These are phyloP conservation scores for Debaryomyces sp. DNA, from an alignment of 1,139 yeast species.

Conservation along the genomic window DNA sequence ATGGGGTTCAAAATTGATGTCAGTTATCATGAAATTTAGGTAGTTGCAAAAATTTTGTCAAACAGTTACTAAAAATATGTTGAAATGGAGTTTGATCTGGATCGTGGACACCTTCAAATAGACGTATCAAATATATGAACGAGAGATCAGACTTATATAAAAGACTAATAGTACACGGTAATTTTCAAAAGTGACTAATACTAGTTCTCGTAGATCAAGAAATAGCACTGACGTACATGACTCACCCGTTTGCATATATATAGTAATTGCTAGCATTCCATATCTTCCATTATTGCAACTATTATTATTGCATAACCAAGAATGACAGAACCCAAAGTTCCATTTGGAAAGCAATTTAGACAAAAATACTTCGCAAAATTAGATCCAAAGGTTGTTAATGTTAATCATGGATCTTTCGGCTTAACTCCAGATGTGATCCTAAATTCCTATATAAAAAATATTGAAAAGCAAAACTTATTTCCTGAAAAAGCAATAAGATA, in stretches of 20 bases:
- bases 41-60: background rate
- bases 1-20: no score
- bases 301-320: background rate
- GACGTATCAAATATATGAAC: no score
- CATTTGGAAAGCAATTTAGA: constrained; percentile 57
- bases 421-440: constrained; percentile 46
- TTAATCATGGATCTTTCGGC: constrained; percentile 63
- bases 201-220: background rate
- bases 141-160: no score
- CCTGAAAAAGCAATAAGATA: constrained; percentile 45
- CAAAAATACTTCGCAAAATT: constrained; percentile 46
- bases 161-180: background rate
- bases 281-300: background rate
- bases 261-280: background rate
- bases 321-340: constrained; percentile 3
- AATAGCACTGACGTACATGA: no score
- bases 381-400: constrained; percentile 37
- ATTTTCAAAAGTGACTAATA: background rate
- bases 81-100: no score
- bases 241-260: no score
- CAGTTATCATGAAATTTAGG: background rate
- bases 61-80: background rate
- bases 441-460: constrained; percentile 19
- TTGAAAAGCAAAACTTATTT: constrained; percentile 23
- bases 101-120: no score